Percentiles rank a stretch among this genome's conserved stretches.
These are phyloP conservation scores for Chaetoscypha palmicola DNA, from an alignment of 2,329 filamentous ascomycete species.

Conservation along the genomic window DNA sequence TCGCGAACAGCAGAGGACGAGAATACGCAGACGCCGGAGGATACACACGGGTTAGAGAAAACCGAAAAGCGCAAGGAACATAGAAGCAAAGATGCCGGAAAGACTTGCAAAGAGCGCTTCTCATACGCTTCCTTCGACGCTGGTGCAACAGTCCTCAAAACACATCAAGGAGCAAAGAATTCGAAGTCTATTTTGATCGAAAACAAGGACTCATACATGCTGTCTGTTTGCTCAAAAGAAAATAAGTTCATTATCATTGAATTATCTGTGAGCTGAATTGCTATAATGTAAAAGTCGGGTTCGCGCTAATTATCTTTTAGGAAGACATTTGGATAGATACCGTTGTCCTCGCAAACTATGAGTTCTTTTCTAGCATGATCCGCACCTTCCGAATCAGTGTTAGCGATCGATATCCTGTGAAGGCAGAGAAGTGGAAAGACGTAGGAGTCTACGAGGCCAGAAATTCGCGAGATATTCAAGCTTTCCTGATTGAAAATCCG, in stretches of 20 bases:
- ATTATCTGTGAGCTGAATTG: slow-evolving; percentile 64
- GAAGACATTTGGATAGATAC: slow-evolving; percentile 76
- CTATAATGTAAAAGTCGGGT: neutral
- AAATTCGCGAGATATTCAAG: slow-evolving; percentile 89
- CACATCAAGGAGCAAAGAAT: slow-evolving; percentile 79
- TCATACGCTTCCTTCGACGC: slow-evolving; percentile 98
- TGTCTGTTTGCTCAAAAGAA: slow-evolving; percentile 77
- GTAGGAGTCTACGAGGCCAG: slow-evolving; percentile 83
- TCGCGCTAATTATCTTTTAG: slow-evolving; percentile 19
- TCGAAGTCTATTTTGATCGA: slow-evolving; percentile 84
- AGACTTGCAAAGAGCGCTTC: slow-evolving; percentile 95
- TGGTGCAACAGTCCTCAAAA: slow-evolving; percentile 87
- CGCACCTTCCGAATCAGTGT: slow-evolving; percentile 86
- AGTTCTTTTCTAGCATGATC: slow-evolving; percentile 98
- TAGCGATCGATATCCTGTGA: slow-evolving; percentile 90
- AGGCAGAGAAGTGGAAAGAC: slow-evolving; percentile 84
- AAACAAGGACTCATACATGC: slow-evolving; percentile 98
- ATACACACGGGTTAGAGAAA: slow-evolving; percentile 26
- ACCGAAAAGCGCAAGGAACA: slow-evolving; percentile 26
- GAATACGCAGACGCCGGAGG: slow-evolving; percentile 7
- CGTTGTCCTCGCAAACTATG: slow-evolving; percentile 94
- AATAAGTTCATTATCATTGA: slow-evolving; percentile 96
- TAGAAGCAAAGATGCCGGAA: slow-evolving; percentile 87
- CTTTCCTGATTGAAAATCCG: slow-evolving; percentile 89
- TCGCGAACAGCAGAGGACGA: slow-evolving; percentile 17